Conservation (phyloP, 169 alveolate genomes). For the Cryptosporidium xiaoi region DNA sequence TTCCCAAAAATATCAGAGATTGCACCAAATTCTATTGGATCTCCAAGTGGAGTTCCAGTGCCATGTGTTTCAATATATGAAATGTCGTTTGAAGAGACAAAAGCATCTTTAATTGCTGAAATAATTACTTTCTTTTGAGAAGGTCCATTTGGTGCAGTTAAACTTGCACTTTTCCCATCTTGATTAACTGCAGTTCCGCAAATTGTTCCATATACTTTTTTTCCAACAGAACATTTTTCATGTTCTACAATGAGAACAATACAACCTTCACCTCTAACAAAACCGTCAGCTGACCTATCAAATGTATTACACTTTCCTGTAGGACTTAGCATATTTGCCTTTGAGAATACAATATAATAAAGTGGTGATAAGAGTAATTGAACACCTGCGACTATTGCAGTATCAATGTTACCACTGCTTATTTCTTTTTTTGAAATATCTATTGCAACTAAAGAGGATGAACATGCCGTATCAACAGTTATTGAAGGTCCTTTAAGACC, state of each 20-base stretch:
- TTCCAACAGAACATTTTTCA: neutral
- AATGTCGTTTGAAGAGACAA: conserved; percentile 68
- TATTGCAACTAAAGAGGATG: conserved; percentile 82
- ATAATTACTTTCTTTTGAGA: conserved; percentile 58
- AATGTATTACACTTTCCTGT: conserved; percentile 83
- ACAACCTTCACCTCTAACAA: conserved; percentile 83
- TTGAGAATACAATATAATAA: conserved; percentile 66
- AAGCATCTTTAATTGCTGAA: conserved; percentile 71
- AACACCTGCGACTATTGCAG: conserved; percentile 71
- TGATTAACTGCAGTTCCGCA: conserved; percentile 71
- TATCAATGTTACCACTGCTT: conserved; percentile 44
- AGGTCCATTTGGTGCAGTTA: conserved; percentile 75
- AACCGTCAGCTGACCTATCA: conserved; percentile 83
- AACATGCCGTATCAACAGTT: conserved; percentile 84
- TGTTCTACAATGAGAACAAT: conserved; percentile 74
- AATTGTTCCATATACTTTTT: conserved; percentile 45
- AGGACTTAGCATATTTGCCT: conserved; percentile 77
- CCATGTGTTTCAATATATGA: conserved; percentile 81
- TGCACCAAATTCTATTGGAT: conserved; percentile 85
- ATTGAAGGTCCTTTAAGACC: conserved; percentile 79
- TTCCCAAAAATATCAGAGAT: conserved; percentile 76
- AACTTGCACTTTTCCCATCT: conserved; percentile 72
- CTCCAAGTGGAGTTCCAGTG: conserved; percentile 85
- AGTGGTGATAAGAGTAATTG: conserved; percentile 54
- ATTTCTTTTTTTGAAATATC: conserved; percentile 76